These are phyloP conservation scores for Neurospora cerealis DNA, from an alignment of 495 filamentous ascomycete species.

Conservation along the genomic window DNA sequence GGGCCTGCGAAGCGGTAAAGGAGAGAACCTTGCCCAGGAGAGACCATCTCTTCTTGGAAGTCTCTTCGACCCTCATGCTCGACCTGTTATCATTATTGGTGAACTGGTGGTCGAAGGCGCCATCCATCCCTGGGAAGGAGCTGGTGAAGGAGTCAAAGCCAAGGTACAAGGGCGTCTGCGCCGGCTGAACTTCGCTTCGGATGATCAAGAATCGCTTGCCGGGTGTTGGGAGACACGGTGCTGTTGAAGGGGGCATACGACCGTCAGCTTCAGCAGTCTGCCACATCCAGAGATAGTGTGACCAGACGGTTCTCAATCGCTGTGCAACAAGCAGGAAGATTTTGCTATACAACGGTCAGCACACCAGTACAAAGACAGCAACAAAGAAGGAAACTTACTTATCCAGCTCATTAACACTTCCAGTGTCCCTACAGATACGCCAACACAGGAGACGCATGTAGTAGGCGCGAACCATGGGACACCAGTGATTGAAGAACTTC, in stretches of 20 bases:
- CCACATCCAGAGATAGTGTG: conserved; percentile 66
- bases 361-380: neutral
- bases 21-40: conserved; percentile 59
- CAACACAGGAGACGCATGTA: conserved; percentile 91
- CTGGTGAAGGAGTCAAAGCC: conserved; percentile 31
- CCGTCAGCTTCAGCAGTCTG: conserved; percentile 48
- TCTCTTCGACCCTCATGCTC: neutral
- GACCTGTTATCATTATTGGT: conserved; percentile 1
- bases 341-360: conserved; percentile 27
- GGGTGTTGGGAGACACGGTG: conserved; percentile 81
- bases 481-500: conserved; percentile 91
- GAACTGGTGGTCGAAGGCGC: conserved; percentile 5
- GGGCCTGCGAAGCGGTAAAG: conserved; percentile 30
- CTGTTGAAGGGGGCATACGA: conserved; percentile 57
- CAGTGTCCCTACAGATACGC: conserved; percentile 75
- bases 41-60: conserved; percentile 54
- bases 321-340: conserved; percentile 64
- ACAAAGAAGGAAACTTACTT: conserved; percentile 41
- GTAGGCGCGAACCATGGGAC: conserved; percentile 94
- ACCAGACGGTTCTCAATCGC: conserved; percentile 65
- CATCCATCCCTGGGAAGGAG: conserved; percentile 2
- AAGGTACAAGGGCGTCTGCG: conserved; percentile 35
- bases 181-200: conserved; percentile 62
- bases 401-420: conserved; percentile 55
- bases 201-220: conserved; percentile 86